A percentile compares a stretch with the other conserved stretches of the same genome.
Conservation (phyloP, 257 asterid species). For the Ocimum tenuiflorum region DNA sequence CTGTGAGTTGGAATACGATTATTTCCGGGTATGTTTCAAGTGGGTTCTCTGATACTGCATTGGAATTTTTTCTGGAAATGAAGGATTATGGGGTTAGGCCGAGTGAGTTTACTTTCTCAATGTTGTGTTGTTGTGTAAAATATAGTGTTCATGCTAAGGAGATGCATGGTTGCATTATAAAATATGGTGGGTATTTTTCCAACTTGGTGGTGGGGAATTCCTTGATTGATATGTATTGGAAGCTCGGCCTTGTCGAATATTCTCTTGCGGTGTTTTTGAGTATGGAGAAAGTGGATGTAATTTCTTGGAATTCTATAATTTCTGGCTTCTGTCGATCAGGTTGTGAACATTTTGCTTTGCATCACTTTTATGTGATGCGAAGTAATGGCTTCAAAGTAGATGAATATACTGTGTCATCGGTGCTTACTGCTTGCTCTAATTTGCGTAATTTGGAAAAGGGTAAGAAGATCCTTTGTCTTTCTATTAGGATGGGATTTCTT, state of each 20-base stretch:
- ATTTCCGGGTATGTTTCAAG: constrained; percentile 44
- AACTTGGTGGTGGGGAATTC: constrained; percentile 59
- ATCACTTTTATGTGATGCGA: constrained; percentile 40
- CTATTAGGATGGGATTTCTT: constrained; percentile 49
- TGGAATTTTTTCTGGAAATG: constrained; percentile 46
- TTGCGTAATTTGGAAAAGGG: constrained; percentile 54
- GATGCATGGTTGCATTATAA: constrained; percentile 46
- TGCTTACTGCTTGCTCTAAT: constrained; percentile 47
- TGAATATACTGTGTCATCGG: constrained; percentile 45
- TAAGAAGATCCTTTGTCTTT: constrained; percentile 43
- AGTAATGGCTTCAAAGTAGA: constrained; percentile 33
- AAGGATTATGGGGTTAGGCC: constrained; percentile 35
- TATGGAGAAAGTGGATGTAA: constrained; percentile 51
- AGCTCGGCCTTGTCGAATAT: constrained; percentile 49
- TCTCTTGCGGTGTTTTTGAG: constrained; percentile 45
- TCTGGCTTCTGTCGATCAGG: constrained; percentile 50
- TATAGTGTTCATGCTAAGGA: constrained; percentile 45
- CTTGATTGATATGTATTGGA: constrained; percentile 59
- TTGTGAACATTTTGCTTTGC: constrained; percentile 32
- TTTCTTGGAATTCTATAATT: constrained; percentile 73
- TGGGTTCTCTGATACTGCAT: constrained; percentile 34
- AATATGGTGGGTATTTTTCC: constrained; percentile 34
- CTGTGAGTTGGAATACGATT: constrained; percentile 64
- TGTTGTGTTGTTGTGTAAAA: constrained; percentile 36
- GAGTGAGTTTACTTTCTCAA: constrained; percentile 52